Evolutionary conservation across 2,329 filamentous ascomycete genomes (phyloP).

Genomic region (Sporothrix inflata): DNA sequence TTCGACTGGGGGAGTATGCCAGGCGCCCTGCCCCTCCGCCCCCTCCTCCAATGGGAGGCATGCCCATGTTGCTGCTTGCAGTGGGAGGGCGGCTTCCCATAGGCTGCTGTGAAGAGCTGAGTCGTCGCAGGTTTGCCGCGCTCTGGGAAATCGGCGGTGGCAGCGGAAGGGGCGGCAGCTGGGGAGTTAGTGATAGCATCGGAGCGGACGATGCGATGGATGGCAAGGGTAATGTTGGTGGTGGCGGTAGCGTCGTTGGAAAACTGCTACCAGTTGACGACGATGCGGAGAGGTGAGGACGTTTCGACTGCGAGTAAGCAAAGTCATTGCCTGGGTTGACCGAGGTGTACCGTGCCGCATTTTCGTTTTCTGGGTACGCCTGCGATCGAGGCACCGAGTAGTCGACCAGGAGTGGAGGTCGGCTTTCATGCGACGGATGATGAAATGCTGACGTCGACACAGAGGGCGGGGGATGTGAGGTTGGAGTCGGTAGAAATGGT

Average conservation of each 20-base stretch:
- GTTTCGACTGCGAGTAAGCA: constrained; percentile 1
- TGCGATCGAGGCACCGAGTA: neutral
- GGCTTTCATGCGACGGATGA: neutral
- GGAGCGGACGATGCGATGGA: neutral
- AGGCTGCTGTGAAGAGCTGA: constrained; percentile 11
- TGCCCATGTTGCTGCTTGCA: constrained; percentile 15
- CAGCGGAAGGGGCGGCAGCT: constrained; percentile 21
- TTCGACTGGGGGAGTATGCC: neutral
- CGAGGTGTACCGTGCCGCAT: constrained; percentile 40
- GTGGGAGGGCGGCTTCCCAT: constrained; percentile 3
- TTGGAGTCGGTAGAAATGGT: constrained; percentile 25
- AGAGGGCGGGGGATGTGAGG: constrained; percentile 35
- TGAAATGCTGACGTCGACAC: neutral
- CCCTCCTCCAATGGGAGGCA: constrained; percentile 1
- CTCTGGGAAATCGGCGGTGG: constrained; percentile 2
- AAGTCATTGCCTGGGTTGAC: constrained; percentile 26
- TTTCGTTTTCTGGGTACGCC: neutral
- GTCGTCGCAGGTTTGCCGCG: neutral
- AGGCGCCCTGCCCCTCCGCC: neutral
- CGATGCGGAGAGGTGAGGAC: constrained; percentile 39
- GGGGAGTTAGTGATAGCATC: constrained; percentile 12
- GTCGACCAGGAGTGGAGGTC: neutral
- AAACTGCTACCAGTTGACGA: neutral
- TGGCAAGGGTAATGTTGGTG: constrained; percentile 35
- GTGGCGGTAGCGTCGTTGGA: constrained; percentile 34